Evolutionary conservation across 75 land plant genomes (phyloP).

Genomic region (Gnetum montanum): DNA sequence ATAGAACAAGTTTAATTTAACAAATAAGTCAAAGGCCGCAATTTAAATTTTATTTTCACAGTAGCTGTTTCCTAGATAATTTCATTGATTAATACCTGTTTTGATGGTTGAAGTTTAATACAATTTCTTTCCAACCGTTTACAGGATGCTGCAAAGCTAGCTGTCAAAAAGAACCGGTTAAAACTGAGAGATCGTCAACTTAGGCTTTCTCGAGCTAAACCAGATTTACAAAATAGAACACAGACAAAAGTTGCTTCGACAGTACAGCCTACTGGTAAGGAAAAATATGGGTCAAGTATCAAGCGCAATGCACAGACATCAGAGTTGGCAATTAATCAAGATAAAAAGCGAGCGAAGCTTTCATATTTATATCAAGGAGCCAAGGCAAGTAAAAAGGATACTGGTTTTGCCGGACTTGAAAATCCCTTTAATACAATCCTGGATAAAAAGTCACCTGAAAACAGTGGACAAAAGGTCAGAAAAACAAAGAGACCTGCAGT

Average conservation of each 20-base stretch:
- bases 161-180: slow-evolving; percentile 25
- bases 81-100: not conserved
- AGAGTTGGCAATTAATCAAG: not conserved
- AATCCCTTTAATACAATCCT: not conserved
- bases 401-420: slow-evolving; percentile 7
- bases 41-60: too few relatives aligned
- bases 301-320: not conserved
- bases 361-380: slow-evolving; percentile 69
- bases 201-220: slow-evolving; percentile 45
- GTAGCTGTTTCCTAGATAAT: not conserved
- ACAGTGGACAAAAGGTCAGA: slow-evolving; percentile 12
- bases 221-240: slow-evolving; percentile 21
- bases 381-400: slow-evolving; percentile 45
- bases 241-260: slow-evolving; percentile 1
- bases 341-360: slow-evolving; percentile 6
- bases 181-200: slow-evolving; percentile 67
- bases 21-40: too few relatives aligned
- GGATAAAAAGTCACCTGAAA: not conserved
- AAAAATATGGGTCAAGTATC: not conserved
- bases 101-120: too few relatives aligned
- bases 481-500: slow-evolving; percentile 59
- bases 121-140: too few relatives aligned
- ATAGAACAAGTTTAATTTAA: too few relatives aligned
- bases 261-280: slow-evolving; percentile 8
- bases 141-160: slow-evolving; percentile 71